phyloP scores from a whole-genome alignment of 2,329 filamentous ascomycete genomes.

The Coniochaeta sp. region DNA sequence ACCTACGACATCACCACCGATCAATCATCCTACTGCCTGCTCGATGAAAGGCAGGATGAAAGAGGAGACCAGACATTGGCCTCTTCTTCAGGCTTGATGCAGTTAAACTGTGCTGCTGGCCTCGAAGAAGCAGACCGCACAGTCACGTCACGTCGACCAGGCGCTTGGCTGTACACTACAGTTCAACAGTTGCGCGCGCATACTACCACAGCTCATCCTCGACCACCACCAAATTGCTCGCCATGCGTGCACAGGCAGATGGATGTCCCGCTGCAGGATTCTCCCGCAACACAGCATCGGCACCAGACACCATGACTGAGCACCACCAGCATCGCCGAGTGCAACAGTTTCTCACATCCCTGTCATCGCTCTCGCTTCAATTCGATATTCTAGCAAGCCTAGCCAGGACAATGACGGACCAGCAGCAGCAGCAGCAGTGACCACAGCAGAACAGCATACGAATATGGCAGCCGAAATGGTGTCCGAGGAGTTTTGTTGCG shows the following conservation, averaged over 20 bases:
- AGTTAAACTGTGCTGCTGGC: no score
- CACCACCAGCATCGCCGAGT: background rate
- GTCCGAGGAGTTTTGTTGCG: no score
- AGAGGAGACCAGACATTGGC: no score
- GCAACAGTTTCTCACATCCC: background rate
- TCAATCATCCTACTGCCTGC: no score
- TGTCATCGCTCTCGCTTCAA: background rate
- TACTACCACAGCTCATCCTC: background rate
- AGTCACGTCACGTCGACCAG: slow-evolving; percentile 3
- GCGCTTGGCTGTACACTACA: slow-evolving; percentile 13
- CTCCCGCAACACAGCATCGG: background rate
- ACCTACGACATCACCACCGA: no score
- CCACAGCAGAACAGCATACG: no score
- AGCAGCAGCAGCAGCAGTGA: background rate
- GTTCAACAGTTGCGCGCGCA: background rate
- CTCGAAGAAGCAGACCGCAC: no score
- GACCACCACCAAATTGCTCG: background rate
- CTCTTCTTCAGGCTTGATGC: no score
- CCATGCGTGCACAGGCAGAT: background rate
- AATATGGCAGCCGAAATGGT: no score
- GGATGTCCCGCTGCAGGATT: background rate
- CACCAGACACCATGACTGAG: background rate
- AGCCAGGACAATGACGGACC: background rate
- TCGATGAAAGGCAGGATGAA: no score
- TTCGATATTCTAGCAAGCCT: background rate